Evolutionary conservation across 2,329 filamentous ascomycete genomes (phyloP), one percentile per base, ranked within the genome.

Genomic region (Trichothecium sympodiale): DNA sequence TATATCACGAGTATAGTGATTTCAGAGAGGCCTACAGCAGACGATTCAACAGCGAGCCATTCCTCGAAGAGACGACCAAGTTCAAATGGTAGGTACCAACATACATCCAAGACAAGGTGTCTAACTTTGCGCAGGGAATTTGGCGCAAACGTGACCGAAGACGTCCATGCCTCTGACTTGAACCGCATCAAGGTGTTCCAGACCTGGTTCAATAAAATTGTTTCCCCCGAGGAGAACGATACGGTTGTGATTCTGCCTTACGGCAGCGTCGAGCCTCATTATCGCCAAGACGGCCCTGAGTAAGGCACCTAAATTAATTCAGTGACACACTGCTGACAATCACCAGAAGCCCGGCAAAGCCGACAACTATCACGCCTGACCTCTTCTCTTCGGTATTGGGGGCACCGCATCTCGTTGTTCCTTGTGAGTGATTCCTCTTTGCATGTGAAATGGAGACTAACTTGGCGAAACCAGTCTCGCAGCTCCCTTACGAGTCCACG

Each of bases 351-450:
- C 20, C 20, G 6, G 20, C 20, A 10, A 25, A 25, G 20, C 20
- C 20, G 20, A 26, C 49, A 4, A 50, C 52, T 10, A 35, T 60
- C 8, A 43, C 45, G 8, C 33, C 48, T 12, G 45, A 49, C 13
- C 36, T 52, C 8, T 46, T 59, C 18, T 45, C 52, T 14, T 38
- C 48, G 2, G 34, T 57, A 6, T 45, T 61, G 17, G 48, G 47
- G 17, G 37, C 44, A 20, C 55, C 57, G 2, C 44, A 57, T 18
- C 41, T 61, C 5, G 41, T 52, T 6, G 45, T 55, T 12, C 57
- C 58, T 23, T 55, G 58, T 60, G 47, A 48, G 58, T 50, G 23
- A 14, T 3, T 7, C 10, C 14, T 32, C 26, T 27, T 17, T 34
- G 7, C n/a, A 8, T 6, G 16, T 18, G 23, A 16, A 31, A 6